phyloP scores from a whole-genome alignment of 495 filamentous ascomycete genomes.

The Neurospora hispaniola region DNA sequence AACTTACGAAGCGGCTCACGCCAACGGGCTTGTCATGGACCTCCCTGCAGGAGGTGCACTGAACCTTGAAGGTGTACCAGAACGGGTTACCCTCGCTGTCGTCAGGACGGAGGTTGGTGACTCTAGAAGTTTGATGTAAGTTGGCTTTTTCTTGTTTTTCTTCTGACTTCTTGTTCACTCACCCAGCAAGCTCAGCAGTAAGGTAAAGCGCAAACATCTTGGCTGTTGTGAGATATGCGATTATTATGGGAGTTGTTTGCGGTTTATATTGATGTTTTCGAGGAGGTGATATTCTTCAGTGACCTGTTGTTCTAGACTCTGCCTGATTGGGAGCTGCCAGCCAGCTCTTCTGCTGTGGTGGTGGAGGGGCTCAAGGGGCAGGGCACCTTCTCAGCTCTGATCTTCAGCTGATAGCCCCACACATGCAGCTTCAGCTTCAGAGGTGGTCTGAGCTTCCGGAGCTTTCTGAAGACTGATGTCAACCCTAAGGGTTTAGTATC shows the following conservation, averaged over 20 bases:
- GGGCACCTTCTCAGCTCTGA: background rate
- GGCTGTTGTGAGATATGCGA: background rate
- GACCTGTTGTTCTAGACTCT: background rate
- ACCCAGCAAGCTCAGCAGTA: slow-evolving; percentile 69
- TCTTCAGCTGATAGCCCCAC: background rate
- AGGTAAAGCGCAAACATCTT: slow-evolving; percentile 69
- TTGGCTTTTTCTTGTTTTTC: background rate
- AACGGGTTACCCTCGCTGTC: slow-evolving; percentile 75
- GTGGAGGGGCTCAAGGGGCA: background rate
- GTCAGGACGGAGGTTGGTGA: slow-evolving; percentile 76
- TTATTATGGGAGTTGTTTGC: background rate
- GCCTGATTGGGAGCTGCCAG: background rate
- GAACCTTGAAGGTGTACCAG: slow-evolving; percentile 92
- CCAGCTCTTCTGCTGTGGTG: background rate
- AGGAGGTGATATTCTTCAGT: background rate
- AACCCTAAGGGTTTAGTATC: background rate
- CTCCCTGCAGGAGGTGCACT: slow-evolving; percentile 92
- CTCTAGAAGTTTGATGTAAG: slow-evolving; percentile 40
- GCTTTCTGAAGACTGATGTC: background rate
- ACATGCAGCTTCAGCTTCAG: background rate
- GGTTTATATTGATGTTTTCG: background rate
- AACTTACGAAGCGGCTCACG: slow-evolving; percentile 78
- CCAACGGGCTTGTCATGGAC: slow-evolving; percentile 78
- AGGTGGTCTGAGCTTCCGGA: background rate
- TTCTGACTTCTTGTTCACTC: background rate